Base-by-base conservation (phyloP, 805 yeast genomes). In the Wilhelminamyces savonicus region DNA sequence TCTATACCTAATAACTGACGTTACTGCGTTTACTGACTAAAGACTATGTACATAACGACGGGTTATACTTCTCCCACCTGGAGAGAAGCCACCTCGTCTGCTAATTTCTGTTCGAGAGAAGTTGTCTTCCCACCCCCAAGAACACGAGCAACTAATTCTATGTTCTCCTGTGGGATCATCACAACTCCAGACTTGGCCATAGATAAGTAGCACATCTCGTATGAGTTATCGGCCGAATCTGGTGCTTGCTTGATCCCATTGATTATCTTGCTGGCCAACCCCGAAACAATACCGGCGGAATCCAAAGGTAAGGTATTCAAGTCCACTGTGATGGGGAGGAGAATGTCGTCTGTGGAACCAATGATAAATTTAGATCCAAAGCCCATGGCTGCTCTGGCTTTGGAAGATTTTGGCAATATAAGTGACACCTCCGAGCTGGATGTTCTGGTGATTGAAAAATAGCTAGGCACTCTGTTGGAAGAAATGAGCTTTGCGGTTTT, bases 251-350 rank as follows among this genome's bases (percentile, higher is more conserved):
- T 43, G 22, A 49, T 40, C 5, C 60, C 63, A 24, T 52, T 56
- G 13, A 69, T 43, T 15, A 78, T 49, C 31, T 58, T 62, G 23
- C 71, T 55, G 0, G 84, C 82, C 14, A 78, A 63, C 1, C 82
- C 81, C 1, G 82, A 76, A 2, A 77, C 82, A 28, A 78, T 75
- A 23, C 85, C 85, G 14, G 77, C 74, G 6, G 75, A 59, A 47
- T 78, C 78, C 12, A 72, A 50, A 0, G 83, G 83, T 15, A 78
- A 46, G 17, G 55, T 52, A 10, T 66, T 56, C 35, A 78, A 61
- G 45, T 78, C 77, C 13, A 78, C 66, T 1, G 68, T 56, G 4
- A 77, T 56, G 0, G 84, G 83, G n/a, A 68, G 57, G 28, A 76
- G 66, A 22, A 59, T 56, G 43, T 78, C 84, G 38, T 67, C 69